Conservation (phyloP, 2,329 filamentous ascomycete genomes). For the Neofusicoccum umdonicola region DNA sequence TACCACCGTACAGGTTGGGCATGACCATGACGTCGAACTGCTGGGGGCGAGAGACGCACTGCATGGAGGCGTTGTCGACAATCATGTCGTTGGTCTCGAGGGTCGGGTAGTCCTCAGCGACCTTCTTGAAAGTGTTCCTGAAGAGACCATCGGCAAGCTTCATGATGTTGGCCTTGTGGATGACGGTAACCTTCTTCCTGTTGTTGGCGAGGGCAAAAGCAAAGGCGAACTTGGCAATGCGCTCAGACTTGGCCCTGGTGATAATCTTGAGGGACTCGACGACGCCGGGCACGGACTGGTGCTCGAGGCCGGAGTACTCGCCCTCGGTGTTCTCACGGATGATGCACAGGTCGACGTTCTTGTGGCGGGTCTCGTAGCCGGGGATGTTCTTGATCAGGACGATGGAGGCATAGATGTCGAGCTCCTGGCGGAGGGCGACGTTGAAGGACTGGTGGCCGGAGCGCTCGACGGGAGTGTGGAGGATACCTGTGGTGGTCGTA, state of each 20-base stretch:
- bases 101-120: conserved; percentile 92
- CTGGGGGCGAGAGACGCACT: conserved; percentile 92
- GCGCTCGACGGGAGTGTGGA: conserved; percentile 94
- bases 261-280: conserved; percentile 99
- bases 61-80: conserved; percentile 99
- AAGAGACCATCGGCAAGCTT: conserved; percentile 98
- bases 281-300: conserved; percentile 93
- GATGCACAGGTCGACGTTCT: conserved; percentile 96
- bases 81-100: conserved; percentile 99
- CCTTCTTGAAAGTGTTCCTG: conserved; percentile 92
- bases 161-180: conserved; percentile 99
- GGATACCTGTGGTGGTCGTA: conserved; percentile 57
- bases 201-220: conserved; percentile 97
- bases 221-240: conserved; percentile 98
- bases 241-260: conserved; percentile 97
- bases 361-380: conserved; percentile 95
- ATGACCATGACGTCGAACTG: conserved; percentile 99
- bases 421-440: conserved; percentile 96
- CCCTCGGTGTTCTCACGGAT: conserved; percentile 99
- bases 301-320: conserved; percentile 98
- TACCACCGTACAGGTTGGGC: conserved; percentile 98
- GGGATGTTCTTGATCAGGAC: conserved; percentile 99
- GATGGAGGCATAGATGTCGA: conserved; percentile 98
- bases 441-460: conserved; percentile 99
- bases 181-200: conserved; percentile 98